These are phyloP conservation scores for Fusarium caatingaense DNA, from an alignment of 2,329 filamentous ascomycete genomes.

Conservation along the genomic window DNA sequence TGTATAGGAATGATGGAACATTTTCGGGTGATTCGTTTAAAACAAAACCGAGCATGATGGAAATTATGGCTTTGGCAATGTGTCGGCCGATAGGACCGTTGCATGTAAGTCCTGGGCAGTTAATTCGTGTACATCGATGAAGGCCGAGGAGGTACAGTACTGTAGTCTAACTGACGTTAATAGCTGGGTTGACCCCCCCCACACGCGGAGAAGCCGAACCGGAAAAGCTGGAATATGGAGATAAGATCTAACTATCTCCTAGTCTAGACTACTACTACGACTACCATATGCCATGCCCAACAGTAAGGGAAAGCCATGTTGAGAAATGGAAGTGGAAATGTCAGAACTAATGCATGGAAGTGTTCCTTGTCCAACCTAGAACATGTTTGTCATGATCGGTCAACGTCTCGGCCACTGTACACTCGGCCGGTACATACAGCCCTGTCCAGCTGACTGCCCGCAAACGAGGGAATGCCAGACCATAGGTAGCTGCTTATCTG, in stretches of 20 bases:
- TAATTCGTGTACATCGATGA: neutral
- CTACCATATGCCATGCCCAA: neutral
- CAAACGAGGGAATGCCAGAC: neutral
- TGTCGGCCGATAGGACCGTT: neutral
- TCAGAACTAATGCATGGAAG: slow-evolving; percentile 15
- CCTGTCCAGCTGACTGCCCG: neutral
- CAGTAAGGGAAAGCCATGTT: neutral
- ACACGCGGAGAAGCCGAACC: slow-evolving; percentile 43
- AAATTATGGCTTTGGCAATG: neutral
- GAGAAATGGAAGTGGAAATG: neutral
- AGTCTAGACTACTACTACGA: neutral
- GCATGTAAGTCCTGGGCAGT: neutral
- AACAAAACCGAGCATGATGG: neutral
- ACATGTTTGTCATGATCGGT: neutral
- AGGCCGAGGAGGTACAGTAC: neutral
- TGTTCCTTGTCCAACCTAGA: slow-evolving; percentile 1
- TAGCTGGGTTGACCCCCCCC: neutral
- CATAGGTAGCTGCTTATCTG: neutral
- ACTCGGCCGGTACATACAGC: slow-evolving; percentile 1
- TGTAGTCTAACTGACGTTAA: neutral
- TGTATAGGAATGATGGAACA: neutral
- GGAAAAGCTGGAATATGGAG: slow-evolving; percentile 30
- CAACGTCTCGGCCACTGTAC: slow-evolving; percentile 4
- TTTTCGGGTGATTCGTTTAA: neutral
- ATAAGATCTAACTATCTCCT: slow-evolving; percentile 8